Conservation (phyloP, 1,284 basidiomycete genomes). For the Heterobasidion annosum region DNA sequence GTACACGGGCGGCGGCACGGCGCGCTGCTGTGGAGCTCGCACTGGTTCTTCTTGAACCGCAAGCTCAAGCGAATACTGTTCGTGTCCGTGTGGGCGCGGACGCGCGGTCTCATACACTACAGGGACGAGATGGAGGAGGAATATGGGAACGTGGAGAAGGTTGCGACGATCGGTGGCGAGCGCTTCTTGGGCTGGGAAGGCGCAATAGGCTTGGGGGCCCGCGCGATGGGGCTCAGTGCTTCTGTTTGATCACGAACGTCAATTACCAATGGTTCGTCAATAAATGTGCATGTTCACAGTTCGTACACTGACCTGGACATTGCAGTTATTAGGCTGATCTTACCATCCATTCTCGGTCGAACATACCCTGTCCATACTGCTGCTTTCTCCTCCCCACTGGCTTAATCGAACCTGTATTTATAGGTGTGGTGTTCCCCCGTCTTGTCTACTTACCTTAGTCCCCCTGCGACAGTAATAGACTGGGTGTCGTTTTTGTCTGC, state of each 20-base stretch:
- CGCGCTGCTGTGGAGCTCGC: constrained; percentile 92
- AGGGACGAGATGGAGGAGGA: constrained; percentile 30
- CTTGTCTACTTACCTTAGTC: too few species aligned
- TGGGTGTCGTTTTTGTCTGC: too few species aligned
- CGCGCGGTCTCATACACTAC: constrained; percentile 52
- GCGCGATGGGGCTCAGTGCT: constrained; percentile 55
- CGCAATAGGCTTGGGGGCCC: constrained; percentile 61
- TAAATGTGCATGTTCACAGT: too few species aligned
- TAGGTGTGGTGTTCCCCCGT: too few species aligned
- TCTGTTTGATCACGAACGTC: not conserved
- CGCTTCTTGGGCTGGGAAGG: constrained; percentile 74
- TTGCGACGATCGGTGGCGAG: constrained; percentile 27
- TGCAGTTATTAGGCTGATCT: too few species aligned
- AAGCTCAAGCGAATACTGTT: constrained; percentile 92
- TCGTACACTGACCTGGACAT: too few species aligned
- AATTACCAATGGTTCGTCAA: too few species aligned
- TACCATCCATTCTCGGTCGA: too few species aligned
- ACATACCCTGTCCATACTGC: too few species aligned
- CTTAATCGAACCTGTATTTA: too few species aligned
- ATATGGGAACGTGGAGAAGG: constrained; percentile 22
- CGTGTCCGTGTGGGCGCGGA: constrained; percentile 89
- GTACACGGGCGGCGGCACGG: constrained; percentile 37
- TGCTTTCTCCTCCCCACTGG: too few species aligned
- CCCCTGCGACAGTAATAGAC: too few species aligned
- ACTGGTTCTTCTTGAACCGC: constrained; percentile 96